Conservation (phyloP, 1,139 yeast genomes). For the Debaryomyces fabryi region DNA sequence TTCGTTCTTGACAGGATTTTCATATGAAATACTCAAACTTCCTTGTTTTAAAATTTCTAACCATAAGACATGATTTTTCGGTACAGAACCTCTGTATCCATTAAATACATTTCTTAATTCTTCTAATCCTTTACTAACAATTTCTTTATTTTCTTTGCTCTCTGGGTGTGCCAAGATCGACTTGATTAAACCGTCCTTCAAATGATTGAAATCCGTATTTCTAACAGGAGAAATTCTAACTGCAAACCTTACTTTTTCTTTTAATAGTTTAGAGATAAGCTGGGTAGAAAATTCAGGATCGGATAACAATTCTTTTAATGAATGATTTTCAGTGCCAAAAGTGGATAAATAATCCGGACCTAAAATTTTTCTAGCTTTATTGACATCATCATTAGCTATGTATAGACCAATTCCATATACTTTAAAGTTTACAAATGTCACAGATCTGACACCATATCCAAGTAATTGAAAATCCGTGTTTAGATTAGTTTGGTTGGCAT, state of each 20-base stretch:
- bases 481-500: conserved; percentile 23
- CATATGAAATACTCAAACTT: conserved; percentile 46
- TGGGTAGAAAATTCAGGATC: conserved; percentile 44
- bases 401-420: conserved; percentile 89
- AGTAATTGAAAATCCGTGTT: conserved; percentile 49
- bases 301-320: conserved; percentile 22
- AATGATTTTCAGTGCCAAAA: conserved; percentile 15
- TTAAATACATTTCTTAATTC: conserved; percentile 55
- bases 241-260: conserved; percentile 61
- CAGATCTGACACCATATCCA: conserved; percentile 82
- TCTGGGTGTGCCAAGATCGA: conserved; percentile 63
- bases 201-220: conserved; percentile 86
- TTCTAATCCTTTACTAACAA: conserved; percentile 54
- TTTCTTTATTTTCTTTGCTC: conserved; percentile 38
- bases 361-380: conserved; percentile 48
- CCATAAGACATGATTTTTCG: conserved; percentile 61
- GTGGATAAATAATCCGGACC: conserved; percentile 13
- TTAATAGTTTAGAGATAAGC: conserved; percentile 57
- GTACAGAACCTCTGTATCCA: conserved; percentile 59
- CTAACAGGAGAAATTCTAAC: conserved; percentile 83
- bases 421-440: conserved; percentile 78
- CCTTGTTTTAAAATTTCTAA: conserved; percentile 53
- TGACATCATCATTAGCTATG: conserved; percentile 59
- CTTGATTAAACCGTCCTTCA: conserved; percentile 86
- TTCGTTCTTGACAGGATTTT: conserved; percentile 30